Evolutionary conservation across 2,329 filamentous ascomycete species (phyloP).

Genomic region (Cytospora paraplurivora): DNA sequence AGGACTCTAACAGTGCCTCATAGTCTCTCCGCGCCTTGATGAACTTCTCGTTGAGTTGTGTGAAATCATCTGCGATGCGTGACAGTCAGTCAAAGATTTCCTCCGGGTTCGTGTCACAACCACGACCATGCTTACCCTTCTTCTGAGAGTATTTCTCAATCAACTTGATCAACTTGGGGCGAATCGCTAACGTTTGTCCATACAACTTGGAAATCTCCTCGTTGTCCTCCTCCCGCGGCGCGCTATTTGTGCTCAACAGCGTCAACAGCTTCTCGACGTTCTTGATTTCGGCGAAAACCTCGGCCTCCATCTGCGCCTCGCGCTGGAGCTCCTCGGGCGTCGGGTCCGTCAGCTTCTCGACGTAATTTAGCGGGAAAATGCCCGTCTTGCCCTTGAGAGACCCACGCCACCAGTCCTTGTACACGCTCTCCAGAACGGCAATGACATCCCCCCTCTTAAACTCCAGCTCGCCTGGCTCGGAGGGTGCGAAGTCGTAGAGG

Average conservation of each 20-base stretch:
- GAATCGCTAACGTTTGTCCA: conserved; percentile 89
- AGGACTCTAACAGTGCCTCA: conserved; percentile 90
- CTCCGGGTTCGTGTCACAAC: background rate
- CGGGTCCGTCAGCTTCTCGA: conserved; percentile 94
- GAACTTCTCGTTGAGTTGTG: conserved; percentile 97
- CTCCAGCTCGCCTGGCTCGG: conserved; percentile 90
- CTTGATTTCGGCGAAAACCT: conserved; percentile 67
- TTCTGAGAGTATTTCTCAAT: conserved; percentile 99
- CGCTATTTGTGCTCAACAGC: conserved; percentile 81
- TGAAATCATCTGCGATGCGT: conserved; percentile 80
- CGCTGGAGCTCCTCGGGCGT: conserved; percentile 91
- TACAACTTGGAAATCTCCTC: conserved; percentile 96
- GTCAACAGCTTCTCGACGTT: conserved; percentile 75
- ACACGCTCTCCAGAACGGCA: conserved; percentile 94
- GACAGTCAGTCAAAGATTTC: conserved; percentile 20
- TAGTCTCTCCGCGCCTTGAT: conserved; percentile 98
- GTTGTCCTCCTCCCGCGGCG: conserved; percentile 84
- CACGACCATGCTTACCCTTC: conserved; percentile 68
- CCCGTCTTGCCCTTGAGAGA: conserved; percentile 92
- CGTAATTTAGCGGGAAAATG: conserved; percentile 98
- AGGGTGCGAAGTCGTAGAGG: conserved; percentile 91
- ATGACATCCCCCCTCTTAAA: conserved; percentile 98
- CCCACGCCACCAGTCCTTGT: conserved; percentile 99
- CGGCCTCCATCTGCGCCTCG: conserved; percentile 91
- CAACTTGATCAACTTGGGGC: conserved; percentile 94